Evolutionary conservation across 1,284 basidiomycete genomes (phyloP), one percentile per base, ranked within the genome.

Genomic region (Rhodotorula sp.): DNA sequence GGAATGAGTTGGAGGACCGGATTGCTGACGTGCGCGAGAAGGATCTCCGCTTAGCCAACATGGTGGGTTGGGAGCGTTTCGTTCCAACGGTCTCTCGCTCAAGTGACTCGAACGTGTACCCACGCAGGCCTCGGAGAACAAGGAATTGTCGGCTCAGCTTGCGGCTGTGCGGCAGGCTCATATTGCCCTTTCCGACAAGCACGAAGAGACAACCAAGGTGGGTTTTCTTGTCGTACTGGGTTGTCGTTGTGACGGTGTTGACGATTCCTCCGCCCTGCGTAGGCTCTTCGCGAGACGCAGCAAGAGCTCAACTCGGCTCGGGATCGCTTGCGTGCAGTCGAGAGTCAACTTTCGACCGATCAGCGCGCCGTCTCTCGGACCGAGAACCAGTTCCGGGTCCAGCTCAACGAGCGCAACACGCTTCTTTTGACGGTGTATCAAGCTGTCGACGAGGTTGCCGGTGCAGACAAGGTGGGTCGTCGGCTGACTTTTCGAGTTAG

Each of bases 391-490:
- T 91, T 90, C 76, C 86, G 93, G 46, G 90, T 94, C 80, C 93
- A 96, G 81, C 82, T 95, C 59, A 93, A 91, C 42, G 95, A 98
- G 82, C 85, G 93, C 69, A 95, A 95, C 80, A 94, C 92, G 30
- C 84, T 98, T 37, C 82, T 98, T 60, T 83, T 96, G 71, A 93
- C 91, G 22, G 91, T 97, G 45, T 96, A 94, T 81, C 92, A 95
- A 80, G 94, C 95, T 79, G 87, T 97, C 84, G 94, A 96, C 79
- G 92, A 91, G 83, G 84, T 96, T 14, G 46, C 33, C 4, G 60
- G 54, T 7, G 6, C 61, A 8, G 53, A 62, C 42, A 62, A 62
- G 54, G 66, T 62, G 54, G 26, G 66, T 51, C 8, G 4, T 15
- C 44, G 22, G 10, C 24, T 10, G 6, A 8, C 6, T 37, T 10